A percentile compares a stretch with the other conserved stretches of the same genome.
These are phyloP conservation scores for Phialemonium atrogriseum DNA, from an alignment of 2,329 filamentous ascomycete species.

Conservation along the genomic window DNA sequence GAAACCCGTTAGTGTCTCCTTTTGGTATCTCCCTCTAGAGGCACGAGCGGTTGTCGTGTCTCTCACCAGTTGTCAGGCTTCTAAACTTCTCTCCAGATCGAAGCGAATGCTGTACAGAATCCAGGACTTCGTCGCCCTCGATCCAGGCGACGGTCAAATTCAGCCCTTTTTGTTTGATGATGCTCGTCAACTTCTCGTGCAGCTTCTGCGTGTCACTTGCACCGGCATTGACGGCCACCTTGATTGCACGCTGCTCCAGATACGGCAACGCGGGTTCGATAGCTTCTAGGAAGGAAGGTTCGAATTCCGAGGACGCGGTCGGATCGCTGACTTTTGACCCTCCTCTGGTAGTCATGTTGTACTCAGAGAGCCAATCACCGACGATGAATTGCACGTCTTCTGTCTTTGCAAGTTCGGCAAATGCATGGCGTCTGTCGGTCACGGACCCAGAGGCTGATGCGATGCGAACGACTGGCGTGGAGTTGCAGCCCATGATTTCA, in stretches of 20 bases:
- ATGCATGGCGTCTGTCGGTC: background rate
- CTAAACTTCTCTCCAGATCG: conserved; percentile 10
- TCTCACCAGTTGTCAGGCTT: no score
- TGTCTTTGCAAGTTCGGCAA: background rate
- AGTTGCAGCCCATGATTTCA: no score
- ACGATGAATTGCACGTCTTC: background rate
- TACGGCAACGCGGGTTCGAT: background rate
- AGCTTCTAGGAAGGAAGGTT: background rate
- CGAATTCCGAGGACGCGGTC: background rate
- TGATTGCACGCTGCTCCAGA: conserved; percentile 9
- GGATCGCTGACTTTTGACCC: background rate
- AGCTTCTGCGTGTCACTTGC: conserved; percentile 19
- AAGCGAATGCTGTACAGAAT: conserved; percentile 7
- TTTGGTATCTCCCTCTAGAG: no score
- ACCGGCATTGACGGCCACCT: conserved; percentile 24
- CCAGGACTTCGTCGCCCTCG: conserved; percentile 21
- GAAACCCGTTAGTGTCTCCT: no score
- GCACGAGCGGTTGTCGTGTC: no score
- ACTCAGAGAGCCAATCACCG: background rate
- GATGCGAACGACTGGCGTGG: background rate
- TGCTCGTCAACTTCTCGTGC: no score
- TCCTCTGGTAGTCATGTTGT: background rate
- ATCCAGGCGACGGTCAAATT: conserved; percentile 23
- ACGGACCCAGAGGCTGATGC: background rate
- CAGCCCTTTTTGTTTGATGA: conserved; percentile 8